Evolutionary conservation across 2,329 filamentous ascomycete genomes (phyloP).

Genomic region (Colletotrichum lini): DNA sequence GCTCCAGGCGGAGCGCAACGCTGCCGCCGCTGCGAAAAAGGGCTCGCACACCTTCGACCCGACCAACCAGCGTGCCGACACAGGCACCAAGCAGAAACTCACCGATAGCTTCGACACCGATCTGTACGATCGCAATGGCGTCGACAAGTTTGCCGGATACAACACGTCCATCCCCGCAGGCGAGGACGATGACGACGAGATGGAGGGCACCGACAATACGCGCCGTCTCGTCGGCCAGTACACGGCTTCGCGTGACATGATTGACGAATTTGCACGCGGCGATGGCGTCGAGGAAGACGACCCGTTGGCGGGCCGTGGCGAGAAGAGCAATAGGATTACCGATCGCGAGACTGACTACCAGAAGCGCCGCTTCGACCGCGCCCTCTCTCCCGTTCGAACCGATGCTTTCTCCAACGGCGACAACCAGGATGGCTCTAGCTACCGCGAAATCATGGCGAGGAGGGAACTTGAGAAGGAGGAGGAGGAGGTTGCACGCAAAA

Average conservation of each 20-base stretch:
- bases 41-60: slow-evolving; percentile 85
- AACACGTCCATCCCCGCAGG: slow-evolving; percentile 88
- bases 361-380: slow-evolving; percentile 92
- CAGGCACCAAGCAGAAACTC: slow-evolving; percentile 90
- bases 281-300: slow-evolving; percentile 93
- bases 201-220: slow-evolving; percentile 80
- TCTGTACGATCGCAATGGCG: slow-evolving; percentile 84
- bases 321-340: slow-evolving; percentile 91
- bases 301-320: slow-evolving; percentile 82
- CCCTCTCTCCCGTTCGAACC: slow-evolving; percentile 86
- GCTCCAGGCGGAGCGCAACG: slow-evolving; percentile 94
- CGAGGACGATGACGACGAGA: slow-evolving; percentile 83
- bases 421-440: slow-evolving; percentile 81
- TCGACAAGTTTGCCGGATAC: slow-evolving; percentile 90
- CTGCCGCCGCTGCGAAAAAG: slow-evolving; percentile 82
- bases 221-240: slow-evolving; percentile 93
- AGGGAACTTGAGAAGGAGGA: slow-evolving; percentile 95
- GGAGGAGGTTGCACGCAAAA: slow-evolving; percentile 84
- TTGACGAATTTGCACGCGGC: slow-evolving; percentile 93
- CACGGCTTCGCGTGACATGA: slow-evolving; percentile 90
- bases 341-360: slow-evolving; percentile 98
- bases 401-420: slow-evolving; percentile 87
- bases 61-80: slow-evolving; percentile 84
- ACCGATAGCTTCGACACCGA: slow-evolving; percentile 90
- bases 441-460: slow-evolving; percentile 90